Base-by-base conservation (phyloP, 2,329 filamentous ascomycete genomes). In the Trichophyton equinum region DNA sequence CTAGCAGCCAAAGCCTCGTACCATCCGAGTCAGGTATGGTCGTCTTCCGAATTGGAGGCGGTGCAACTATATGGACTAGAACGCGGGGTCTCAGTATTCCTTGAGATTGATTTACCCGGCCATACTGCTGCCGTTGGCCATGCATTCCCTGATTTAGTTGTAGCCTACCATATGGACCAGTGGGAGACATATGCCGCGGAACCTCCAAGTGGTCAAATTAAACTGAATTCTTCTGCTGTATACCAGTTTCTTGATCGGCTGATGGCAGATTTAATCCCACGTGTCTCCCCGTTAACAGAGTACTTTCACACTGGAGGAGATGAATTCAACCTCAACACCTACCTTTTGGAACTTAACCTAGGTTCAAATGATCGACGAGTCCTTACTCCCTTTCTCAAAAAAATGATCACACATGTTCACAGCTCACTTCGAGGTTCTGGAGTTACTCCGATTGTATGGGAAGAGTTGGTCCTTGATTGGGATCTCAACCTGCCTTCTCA, bases 271-370 rank as follows among this genome's bases (percentile, higher is more conserved):
- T 70, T 95, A 25, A 76, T 95, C 59, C 89, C 90, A 13, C 81
- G 89, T 30, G 72, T 91, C 9, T 75, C 78, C 7, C 84, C 85
- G 0, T 89, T 89, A 72, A 80, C 86, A 1, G 76, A 83, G 5
- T 83, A 92, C 75, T 95, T 92, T 77, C 90, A 95, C 75, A 88
- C 88, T 0, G 91, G 91, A 51, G 91, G 91, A 60, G 91, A 95
- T 68, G 91, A 95, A 76, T 84, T 95, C 63, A 92, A 94, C 73
- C 79, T 79, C 63, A 86, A 91, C 67, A 82, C 85, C 59, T 91
- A 89, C 69, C 77, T 77, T 46, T 80, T 92, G 9, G 90, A 95
- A 70, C 82, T 85, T 3, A 87, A 83, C 0, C 84, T 95, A 42
- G 73, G 79, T 4, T 87, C 85, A 36, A 89, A 87, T 70, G 77